Evolutionary conservation across 2,329 filamentous ascomycete genomes (phyloP).

Genomic region (Acephala macrosclerotiorum): DNA sequence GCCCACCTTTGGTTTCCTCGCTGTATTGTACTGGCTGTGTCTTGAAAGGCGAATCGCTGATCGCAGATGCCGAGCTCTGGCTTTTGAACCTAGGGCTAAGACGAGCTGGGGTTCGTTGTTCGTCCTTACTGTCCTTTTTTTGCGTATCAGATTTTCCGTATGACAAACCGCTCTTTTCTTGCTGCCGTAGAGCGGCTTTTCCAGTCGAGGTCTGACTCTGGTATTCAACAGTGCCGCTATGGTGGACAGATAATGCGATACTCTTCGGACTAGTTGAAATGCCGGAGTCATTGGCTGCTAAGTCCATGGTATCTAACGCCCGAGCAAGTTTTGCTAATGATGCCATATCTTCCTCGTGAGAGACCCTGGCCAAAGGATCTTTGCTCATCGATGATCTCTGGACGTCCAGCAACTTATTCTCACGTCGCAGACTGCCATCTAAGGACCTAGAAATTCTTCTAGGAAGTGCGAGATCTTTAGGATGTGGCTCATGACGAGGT

Average conservation of each 20-base stretch:
- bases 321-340: constrained; percentile 37
- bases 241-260: background rate
- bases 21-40: background rate
- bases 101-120: background rate
- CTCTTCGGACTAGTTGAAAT: background rate
- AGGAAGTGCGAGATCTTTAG: constrained; percentile 5
- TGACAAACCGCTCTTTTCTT: background rate
- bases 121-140: background rate
- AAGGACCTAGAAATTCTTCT: constrained; percentile 29
- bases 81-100: background rate
- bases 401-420: constrained; percentile 14
- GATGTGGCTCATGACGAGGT: constrained; percentile 19
- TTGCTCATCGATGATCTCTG: constrained; percentile 15
- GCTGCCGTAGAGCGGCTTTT: background rate
- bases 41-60: background rate
- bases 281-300: background rate
- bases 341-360: constrained; percentile 37
- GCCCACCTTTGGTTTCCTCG: background rate
- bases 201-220: background rate
- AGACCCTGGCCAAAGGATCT: constrained; percentile 36
- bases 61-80: background rate
- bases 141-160: background rate
- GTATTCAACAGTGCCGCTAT: background rate
- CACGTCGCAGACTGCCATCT: constrained; percentile 24
- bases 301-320: constrained; percentile 23